These are phyloP conservation scores for Parachaetomium inaequale DNA, from an alignment of 495 filamentous ascomycete genomes.

Conservation along the genomic window DNA sequence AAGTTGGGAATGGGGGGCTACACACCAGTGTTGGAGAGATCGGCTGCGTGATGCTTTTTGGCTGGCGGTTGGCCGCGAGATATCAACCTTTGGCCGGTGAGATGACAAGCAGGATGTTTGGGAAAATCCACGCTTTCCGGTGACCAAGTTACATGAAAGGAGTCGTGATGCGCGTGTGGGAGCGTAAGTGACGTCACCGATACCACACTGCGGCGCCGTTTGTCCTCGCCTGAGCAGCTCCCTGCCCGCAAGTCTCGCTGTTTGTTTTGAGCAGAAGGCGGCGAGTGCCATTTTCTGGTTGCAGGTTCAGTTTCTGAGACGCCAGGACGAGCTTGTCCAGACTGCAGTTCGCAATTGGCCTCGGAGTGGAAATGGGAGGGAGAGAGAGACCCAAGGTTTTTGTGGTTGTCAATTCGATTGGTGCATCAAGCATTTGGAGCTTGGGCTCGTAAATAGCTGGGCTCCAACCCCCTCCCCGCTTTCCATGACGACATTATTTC, in stretches of 20 bases:
- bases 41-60: not conserved
- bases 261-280: not conserved
- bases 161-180: not conserved
- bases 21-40: not conserved
- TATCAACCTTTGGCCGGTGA: too few species aligned
- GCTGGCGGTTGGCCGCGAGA: not conserved
- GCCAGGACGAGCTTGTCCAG: not conserved
- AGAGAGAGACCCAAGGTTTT: not conserved
- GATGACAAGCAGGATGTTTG: not conserved
- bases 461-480: too few species aligned
- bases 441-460: not conserved
- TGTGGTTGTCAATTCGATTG: not conserved
- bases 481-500: slow-evolving; percentile 8
- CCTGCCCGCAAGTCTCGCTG: not conserved
- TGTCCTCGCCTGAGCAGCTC: not conserved
- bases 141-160: not conserved
- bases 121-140: not conserved
- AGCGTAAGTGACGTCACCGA: slow-evolving; percentile 5
- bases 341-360: not conserved
- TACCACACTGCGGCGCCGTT: not conserved
- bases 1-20: not conserved
- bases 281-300: not conserved
- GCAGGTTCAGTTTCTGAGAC: not conserved
- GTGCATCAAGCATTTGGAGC: not conserved
- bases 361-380: not conserved